Conservation (phyloP, 2,329 filamentous ascomycete species). For the Fusarium sacchari region DNA sequence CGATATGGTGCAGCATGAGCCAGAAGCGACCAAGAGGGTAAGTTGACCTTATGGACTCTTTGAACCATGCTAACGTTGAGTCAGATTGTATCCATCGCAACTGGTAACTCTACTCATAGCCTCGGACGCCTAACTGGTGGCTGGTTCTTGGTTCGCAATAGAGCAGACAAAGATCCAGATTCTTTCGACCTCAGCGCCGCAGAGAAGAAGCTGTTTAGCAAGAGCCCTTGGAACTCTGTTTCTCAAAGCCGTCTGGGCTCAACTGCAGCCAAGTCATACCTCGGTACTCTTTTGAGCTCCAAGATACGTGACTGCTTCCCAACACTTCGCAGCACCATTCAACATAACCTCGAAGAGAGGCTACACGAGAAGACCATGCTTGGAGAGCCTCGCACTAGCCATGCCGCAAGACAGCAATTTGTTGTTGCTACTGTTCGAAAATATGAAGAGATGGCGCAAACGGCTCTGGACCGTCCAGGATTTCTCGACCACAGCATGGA, state of each 20-base stretch:
- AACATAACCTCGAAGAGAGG: constrained; percentile 28
- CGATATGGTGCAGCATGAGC: constrained; percentile 39
- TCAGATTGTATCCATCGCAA: constrained; percentile 28
- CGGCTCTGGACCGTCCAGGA: constrained; percentile 42
- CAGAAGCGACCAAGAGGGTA: constrained; percentile 16
- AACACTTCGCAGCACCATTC: constrained; percentile 39
- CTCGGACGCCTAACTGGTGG: constrained; percentile 25
- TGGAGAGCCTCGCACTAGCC: constrained; percentile 42
- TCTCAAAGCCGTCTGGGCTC: constrained; percentile 42
- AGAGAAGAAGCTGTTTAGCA: constrained; percentile 45
- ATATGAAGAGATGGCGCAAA: constrained; percentile 34
- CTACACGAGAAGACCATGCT: constrained; percentile 23
- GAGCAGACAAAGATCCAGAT: constrained; percentile 36
- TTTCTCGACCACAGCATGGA: constrained; percentile 32
- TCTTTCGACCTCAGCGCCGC: constrained; percentile 41
- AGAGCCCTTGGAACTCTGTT: constrained; percentile 44
- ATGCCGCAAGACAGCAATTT: constrained; percentile 40
- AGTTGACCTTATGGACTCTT: rapidly evolving
- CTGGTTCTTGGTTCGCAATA: constrained; percentile 53
- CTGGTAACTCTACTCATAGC: neutral
- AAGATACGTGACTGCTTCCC: constrained; percentile 50
- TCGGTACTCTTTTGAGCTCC: constrained; percentile 47
- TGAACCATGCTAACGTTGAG: neutral
- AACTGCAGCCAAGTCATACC: constrained; percentile 42
- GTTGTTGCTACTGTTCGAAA: constrained; percentile 35